Evolutionary conservation across 2,329 filamentous ascomycete genomes (phyloP).

Genomic region (Colletotrichum liriopes): DNA sequence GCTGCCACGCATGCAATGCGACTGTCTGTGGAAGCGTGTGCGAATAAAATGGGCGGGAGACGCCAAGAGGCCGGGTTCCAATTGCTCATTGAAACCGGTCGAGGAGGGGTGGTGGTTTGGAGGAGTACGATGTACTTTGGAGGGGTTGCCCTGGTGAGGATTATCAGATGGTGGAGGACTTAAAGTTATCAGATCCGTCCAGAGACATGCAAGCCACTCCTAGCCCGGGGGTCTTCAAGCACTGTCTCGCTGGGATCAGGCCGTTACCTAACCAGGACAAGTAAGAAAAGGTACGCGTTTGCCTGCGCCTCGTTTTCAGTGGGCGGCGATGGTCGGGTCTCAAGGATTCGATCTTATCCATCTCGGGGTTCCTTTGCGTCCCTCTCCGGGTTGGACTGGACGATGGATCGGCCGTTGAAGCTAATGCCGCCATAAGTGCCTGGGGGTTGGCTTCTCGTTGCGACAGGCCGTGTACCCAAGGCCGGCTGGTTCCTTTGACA

Average conservation of each 20-base stretch:
- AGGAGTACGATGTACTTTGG: constrained; percentile 1
- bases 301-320: constrained; percentile 32
- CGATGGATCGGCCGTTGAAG: constrained; percentile 23
- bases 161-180: constrained; percentile 44
- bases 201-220: constrained; percentile 36
- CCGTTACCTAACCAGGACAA: constrained; percentile 29
- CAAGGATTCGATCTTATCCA: background rate
- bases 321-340: constrained; percentile 6
- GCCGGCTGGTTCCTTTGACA: constrained; percentile 1
- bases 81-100: background rate
- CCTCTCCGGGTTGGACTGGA: background rate
- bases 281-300: constrained; percentile 18
- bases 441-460: constrained; percentile 19
- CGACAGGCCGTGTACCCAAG: constrained; percentile 5
- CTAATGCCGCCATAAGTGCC: constrained; percentile 15
- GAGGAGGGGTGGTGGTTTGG: constrained; percentile 9
- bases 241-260: constrained; percentile 20
- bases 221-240: constrained; percentile 20
- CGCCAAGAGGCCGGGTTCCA: background rate
- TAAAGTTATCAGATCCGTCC: constrained; percentile 45
- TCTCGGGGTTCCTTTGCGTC: constrained; percentile 22
- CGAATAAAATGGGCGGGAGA: background rate
- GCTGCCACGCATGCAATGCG: constrained; percentile 2
- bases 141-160: background rate
- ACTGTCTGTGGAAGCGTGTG: constrained; percentile 1